Base-by-base conservation (phyloP, 1,284 basidiomycete genomes). In the Cerioporus squamosus region DNA sequence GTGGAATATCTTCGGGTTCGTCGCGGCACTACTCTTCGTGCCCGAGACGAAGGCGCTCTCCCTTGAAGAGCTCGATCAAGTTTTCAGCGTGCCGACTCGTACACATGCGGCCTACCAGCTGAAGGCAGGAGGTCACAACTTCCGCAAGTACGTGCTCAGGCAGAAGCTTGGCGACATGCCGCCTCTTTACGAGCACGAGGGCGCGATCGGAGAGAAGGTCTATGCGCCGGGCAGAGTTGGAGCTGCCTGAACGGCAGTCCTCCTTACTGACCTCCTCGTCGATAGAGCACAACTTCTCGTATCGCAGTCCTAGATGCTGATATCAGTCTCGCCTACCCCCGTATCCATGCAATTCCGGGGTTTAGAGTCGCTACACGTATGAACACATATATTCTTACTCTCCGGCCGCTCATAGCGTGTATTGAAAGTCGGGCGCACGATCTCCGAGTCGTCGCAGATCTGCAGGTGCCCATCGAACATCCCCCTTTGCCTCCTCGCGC, bases 41-140 rank as follows among this genome's bases (percentile, higher is more conserved):
- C 89, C 88, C 18, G 90, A 93, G 77, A 94, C 91, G 20, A 93
- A 91, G 74, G 80, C 83, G 0, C 80, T 85, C 53, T 87, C 89
- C 0, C 79, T 94, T 10, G 91, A 93, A 67, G 84, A 86, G 66
- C 71, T 86, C 24, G 83, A 86, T 61, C 73, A 54, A 70, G 84
- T 93, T 44, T 93, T 93, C 74, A 77, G 80, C 26, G 81, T 92
- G 0, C 86, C 88, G 1, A 83, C 84, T 9, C 66, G 65, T 10
- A 74, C 76, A 6, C 87, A 87, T 60, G 83, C 86, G 24, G 71
- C 75, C 6, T 88, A 91, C 71, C 83, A 87, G 67, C 53, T 81
- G 53, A 79, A 74, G 54, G 77, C 80, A 49, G 65, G 85, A 2
- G 79, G 79, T 3, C 81, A 81, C 70, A 82, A 81, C 68, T 76